Evolutionary conservation across 208 protist species (phyloP).

Genomic region (Jaenimonas drosophilae): DNA sequence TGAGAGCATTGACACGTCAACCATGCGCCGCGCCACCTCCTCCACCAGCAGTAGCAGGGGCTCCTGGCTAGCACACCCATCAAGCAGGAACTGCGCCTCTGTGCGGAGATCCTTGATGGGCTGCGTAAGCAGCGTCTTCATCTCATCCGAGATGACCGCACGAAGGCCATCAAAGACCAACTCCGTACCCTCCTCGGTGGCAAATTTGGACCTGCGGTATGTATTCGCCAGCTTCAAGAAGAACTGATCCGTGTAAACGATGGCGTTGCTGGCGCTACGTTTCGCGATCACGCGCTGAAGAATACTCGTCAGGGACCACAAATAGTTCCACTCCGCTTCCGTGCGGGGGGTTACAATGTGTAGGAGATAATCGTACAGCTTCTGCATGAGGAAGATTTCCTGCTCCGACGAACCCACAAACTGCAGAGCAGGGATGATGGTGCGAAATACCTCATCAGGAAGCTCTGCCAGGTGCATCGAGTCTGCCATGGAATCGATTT

Average conservation of each 20-base stretch:
- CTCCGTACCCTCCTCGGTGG: constrained; percentile 6
- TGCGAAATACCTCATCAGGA: constrained; percentile 25
- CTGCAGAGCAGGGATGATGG: constrained; percentile 32
- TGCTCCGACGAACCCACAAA: constrained; percentile 31
- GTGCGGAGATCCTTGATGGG: constrained; percentile 3
- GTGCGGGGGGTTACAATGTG: constrained; percentile 15
- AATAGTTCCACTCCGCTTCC: constrained; percentile 44
- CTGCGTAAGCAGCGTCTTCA: constrained; percentile 7
- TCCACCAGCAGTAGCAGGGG: constrained; percentile 39
- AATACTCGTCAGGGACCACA: constrained; percentile 38
- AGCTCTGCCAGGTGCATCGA: constrained; percentile 10
- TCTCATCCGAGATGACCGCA: constrained; percentile 31
- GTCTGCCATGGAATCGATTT: too few species aligned
- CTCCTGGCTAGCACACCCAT: constrained; percentile 27
- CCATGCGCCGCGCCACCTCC: constrained; percentile 49
- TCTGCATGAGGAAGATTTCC: constrained; percentile 58
- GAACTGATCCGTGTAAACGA: constrained; percentile 66
- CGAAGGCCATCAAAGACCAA: constrained; percentile 16
- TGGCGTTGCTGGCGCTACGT: constrained; percentile 15
- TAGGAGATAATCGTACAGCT: constrained; percentile 41
- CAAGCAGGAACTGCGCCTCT: constrained; percentile 37
- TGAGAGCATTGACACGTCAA: constrained; percentile 26
- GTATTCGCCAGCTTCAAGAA: constrained; percentile 42
- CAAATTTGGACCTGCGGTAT: constrained; percentile 12
- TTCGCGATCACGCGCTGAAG: constrained; percentile 41